Evolutionary conservation across 495 filamentous ascomycete species (phyloP).

Genomic region (Rusavskia elegans): DNA sequence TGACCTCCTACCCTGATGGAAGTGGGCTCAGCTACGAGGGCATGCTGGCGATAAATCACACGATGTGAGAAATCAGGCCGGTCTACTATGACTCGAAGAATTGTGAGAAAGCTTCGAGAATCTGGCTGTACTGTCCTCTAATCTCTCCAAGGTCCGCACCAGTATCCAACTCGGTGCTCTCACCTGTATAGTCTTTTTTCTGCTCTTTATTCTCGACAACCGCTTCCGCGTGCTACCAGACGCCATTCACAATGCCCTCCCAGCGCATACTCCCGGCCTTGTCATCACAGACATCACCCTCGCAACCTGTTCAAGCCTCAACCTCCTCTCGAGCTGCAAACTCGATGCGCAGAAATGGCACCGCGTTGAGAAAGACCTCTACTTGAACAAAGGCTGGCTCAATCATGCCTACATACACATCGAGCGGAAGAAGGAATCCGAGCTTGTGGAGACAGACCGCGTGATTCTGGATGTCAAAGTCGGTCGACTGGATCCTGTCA

Average conservation of each 20-base stretch:
- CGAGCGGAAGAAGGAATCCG: slow-evolving; percentile 76
- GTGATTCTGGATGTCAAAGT: slow-evolving; percentile 74
- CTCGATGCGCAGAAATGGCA: slow-evolving; percentile 65
- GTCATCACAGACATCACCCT: slow-evolving; percentile 87
- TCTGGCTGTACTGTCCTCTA: not conserved
- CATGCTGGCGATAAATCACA: not conserved
- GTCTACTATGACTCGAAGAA: slow-evolving; percentile 29
- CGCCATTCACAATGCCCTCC: slow-evolving; percentile 66
- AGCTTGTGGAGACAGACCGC: slow-evolving; percentile 55
- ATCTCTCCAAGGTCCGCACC: slow-evolving; percentile 46
- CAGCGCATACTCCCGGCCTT: slow-evolving; percentile 61
- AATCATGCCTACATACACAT: slow-evolving; percentile 73
- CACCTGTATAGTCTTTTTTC: slow-evolving; percentile 45
- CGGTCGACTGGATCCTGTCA: slow-evolving; percentile 57
- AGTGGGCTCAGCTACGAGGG: not conserved
- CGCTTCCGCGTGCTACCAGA: slow-evolving; percentile 69
- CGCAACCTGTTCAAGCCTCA: slow-evolving; percentile 55
- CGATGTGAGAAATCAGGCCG: not conserved
- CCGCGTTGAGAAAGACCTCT: slow-evolving; percentile 83
- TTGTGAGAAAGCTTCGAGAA: slow-evolving; percentile 18
- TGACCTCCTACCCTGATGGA: too few relatives aligned
- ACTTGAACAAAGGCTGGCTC: slow-evolving; percentile 55
- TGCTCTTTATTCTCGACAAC: slow-evolving; percentile 65
- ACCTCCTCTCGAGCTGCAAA: slow-evolving; percentile 63
- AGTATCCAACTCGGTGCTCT: slow-evolving; percentile 62